Percentiles rank a stretch among this genome's conserved stretches.
phyloP scores from a whole-genome alignment of 345 rosid species.

The Psidium friedrichsthalianum region DNA sequence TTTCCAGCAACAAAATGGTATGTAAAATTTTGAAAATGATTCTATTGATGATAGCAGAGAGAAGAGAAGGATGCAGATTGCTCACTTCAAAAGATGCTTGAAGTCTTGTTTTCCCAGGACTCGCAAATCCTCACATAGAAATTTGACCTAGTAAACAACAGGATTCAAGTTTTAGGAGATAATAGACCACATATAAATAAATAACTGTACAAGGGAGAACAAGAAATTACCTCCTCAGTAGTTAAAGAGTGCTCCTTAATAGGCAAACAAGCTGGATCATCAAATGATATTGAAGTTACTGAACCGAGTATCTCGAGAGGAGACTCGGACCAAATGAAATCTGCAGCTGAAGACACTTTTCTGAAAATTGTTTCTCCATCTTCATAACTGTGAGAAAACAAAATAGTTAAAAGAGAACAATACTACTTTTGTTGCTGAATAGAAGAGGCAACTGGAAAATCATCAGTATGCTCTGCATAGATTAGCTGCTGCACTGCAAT shows the following conservation, averaged over 20 bases:
- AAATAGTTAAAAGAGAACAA: not conserved
- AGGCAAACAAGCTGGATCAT: conserved; percentile 44
- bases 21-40: not conserved
- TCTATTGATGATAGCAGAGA: not conserved
- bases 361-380: conserved; percentile 63
- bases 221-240: conserved; percentile 58
- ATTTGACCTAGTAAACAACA: conserved; percentile 42
- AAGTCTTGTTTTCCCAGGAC: conserved; percentile 94
- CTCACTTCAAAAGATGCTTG: conserved; percentile 86
- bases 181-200: not conserved
- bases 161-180: not conserved
- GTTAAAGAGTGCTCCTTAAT: conserved; percentile 59
- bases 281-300: conserved; percentile 62
- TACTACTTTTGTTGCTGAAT: not conserved
- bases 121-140: conserved; percentile 79
- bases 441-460: not conserved
- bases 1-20: not conserved
- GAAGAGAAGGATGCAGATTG: not conserved
- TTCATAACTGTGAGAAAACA: conserved; percentile 38
- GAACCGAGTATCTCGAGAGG: conserved; percentile 95
- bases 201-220: not conserved
- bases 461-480: not conserved
- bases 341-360: conserved; percentile 66
- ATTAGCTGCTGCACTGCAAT: not conserved
- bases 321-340: conserved; percentile 70